A percentile compares a stretch with the other conserved stretches of the same genome.
Conservation (phyloP, 768 basidiomycete genomes). For the Dioszegia aurantiaca region DNA sequence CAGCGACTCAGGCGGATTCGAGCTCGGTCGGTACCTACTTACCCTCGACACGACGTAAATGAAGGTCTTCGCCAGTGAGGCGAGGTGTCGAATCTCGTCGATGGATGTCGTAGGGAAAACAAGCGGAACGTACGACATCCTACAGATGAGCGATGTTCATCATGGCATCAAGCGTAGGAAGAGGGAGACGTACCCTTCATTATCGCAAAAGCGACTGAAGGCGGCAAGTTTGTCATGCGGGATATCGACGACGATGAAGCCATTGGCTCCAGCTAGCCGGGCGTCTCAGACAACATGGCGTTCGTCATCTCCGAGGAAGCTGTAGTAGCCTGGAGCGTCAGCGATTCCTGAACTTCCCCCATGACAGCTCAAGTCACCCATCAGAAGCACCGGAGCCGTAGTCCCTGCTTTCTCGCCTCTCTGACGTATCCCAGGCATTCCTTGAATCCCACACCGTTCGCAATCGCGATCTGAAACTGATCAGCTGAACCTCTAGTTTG, state of each 20-base stretch:
- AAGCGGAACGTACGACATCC: conserved; percentile 89
- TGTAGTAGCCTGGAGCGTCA: conserved; percentile 99
- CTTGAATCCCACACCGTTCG: conserved; percentile 72
- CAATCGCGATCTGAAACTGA: conserved; percentile 72
- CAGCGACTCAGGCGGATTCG: too few species aligned
- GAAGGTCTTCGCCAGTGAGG: conserved; percentile 92
- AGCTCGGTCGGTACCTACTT: conserved; percentile 18
- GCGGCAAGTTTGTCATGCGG: conserved; percentile 92
- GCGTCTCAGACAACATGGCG: conserved; percentile 90
- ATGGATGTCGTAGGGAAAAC: conserved; percentile 91
- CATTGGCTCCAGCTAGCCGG: conserved; percentile 84
- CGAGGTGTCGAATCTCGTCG: conserved; percentile 80
- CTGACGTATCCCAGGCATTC: conserved; percentile 70
- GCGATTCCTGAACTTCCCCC: too few species aligned
- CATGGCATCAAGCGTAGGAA: neutral
- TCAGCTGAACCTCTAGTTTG: neutral
- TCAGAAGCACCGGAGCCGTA: conserved; percentile 86
- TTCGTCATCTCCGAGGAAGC: conserved; percentile 93
- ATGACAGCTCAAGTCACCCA: conserved; percentile 67
- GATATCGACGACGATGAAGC: conserved; percentile 95
- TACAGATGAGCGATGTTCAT: too few species aligned
- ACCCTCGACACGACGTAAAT: conserved; percentile 98
- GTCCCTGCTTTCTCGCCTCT: conserved; percentile 75
- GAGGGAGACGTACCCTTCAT: conserved; percentile 63
- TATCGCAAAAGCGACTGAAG: conserved; percentile 86